A percentile compares a stretch with the other conserved stretches of the same genome.
Conservation (phyloP, 2,329 filamentous ascomycete species). For the Thermothelomyces thermophilus region DNA sequence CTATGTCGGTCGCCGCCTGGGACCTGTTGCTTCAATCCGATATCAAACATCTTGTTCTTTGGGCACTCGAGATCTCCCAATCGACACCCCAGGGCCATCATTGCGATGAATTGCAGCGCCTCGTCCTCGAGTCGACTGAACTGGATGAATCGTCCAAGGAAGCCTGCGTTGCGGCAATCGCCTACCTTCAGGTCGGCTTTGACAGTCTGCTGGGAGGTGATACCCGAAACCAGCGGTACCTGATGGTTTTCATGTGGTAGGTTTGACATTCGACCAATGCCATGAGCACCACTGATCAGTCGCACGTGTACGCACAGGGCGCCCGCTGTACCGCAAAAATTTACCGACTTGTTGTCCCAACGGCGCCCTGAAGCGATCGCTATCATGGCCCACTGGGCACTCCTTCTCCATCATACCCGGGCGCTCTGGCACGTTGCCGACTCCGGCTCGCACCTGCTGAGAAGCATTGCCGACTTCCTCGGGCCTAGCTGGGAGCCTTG, state of each 20-base stretch:
- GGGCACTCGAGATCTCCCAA: slow-evolving; percentile 17
- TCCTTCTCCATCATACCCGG: slow-evolving; percentile 39
- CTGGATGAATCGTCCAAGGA: slow-evolving; percentile 11
- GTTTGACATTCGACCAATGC: slow-evolving; percentile 10
- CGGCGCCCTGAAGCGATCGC: slow-evolving; percentile 38
- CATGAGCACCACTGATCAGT: neutral
- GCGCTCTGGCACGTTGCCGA: slow-evolving; percentile 35
- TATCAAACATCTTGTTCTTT: slow-evolving; percentile 19
- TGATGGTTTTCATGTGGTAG: slow-evolving; percentile 25
- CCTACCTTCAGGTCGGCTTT: slow-evolving; percentile 22
- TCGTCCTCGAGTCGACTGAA: slow-evolving; percentile 13
- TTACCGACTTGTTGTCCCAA: slow-evolving; percentile 31
- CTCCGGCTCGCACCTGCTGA: slow-evolving; percentile 25
- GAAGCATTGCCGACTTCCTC: slow-evolving; percentile 23
- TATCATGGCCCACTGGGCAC: slow-evolving; percentile 44
- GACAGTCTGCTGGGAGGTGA: slow-evolving; percentile 17
- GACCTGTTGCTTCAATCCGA: slow-evolving; percentile 22
- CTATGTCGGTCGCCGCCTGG: slow-evolving; percentile 22
- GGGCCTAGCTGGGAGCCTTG: slow-evolving; percentile 19
- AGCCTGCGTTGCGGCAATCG: slow-evolving; percentile 18
- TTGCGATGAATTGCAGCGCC: slow-evolving; percentile 14
- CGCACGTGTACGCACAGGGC: slow-evolving; percentile 8
- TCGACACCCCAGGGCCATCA: slow-evolving; percentile 15
- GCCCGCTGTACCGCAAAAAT: slow-evolving; percentile 27
- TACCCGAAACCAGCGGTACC: slow-evolving; percentile 15